A percentile compares a stretch with the other conserved stretches of the same genome.
These are phyloP conservation scores for Darksidea phi DNA, from an alignment of 495 filamentous ascomycete genomes.

Conservation along the genomic window DNA sequence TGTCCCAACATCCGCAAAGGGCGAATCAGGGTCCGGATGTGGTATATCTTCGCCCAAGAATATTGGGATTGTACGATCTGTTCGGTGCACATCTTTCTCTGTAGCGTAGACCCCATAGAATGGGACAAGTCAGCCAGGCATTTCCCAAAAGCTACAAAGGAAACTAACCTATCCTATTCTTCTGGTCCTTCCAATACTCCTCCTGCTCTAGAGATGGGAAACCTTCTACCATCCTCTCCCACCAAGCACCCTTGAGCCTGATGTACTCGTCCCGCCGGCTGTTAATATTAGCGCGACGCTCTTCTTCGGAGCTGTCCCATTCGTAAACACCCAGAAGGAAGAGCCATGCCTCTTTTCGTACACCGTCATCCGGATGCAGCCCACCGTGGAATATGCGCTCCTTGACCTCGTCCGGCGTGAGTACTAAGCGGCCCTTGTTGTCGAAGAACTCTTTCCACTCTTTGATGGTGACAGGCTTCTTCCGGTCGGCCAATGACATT, in stretches of 20 bases:
- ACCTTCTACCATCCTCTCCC: slow-evolving; percentile 86
- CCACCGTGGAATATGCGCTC: slow-evolving; percentile 95
- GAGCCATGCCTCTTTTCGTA: slow-evolving; percentile 93
- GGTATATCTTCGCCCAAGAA: slow-evolving; percentile 96
- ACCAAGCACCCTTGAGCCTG: slow-evolving; percentile 90
- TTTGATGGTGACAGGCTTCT: slow-evolving; percentile 72
- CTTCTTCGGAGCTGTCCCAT: slow-evolving; percentile 81
- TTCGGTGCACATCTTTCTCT: slow-evolving; percentile 99
- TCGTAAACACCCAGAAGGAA: slow-evolving; percentile 88
- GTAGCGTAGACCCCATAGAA: slow-evolving; percentile 48
- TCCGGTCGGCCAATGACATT: slow-evolving; percentile 66
- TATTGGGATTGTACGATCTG: slow-evolving; percentile 86
- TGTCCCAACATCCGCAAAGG: slow-evolving; percentile 84
- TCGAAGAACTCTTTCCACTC: slow-evolving; percentile 93
- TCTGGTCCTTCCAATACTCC: slow-evolving; percentile 96
- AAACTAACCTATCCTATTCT: slow-evolving; percentile 80
- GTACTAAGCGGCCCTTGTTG: slow-evolving; percentile 65
- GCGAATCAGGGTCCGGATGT: slow-evolving; percentile 96
- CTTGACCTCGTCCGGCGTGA: slow-evolving; percentile 89
- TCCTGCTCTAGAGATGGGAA: slow-evolving; percentile 70
- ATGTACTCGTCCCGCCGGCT: slow-evolving; percentile 92
- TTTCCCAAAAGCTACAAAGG: slow-evolving; percentile 18
- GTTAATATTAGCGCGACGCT: slow-evolving; percentile 74
- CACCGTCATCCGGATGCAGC: slow-evolving; percentile 81
- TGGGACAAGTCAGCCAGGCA: slow-evolving; percentile 47